A percentile compares a stretch with the other conserved stretches of the same genome.
These are phyloP conservation scores for Suillus ampliporus DNA, from an alignment of 768 basidiomycete genomes.

Conservation along the genomic window DNA sequence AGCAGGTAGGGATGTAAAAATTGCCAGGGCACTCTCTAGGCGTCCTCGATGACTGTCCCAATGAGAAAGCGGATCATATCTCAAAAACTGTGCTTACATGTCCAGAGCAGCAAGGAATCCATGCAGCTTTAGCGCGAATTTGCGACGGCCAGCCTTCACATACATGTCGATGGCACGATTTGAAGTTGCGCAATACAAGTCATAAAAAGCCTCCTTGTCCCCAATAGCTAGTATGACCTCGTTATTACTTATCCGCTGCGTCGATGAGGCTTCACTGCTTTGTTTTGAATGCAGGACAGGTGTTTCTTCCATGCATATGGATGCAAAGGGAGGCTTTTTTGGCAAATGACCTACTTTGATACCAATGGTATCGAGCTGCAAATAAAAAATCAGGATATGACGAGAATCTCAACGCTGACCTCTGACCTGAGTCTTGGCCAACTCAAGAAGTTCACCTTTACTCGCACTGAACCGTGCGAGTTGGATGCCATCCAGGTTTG, in stretches of 20 bases:
- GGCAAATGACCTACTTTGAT: constrained; percentile 77
- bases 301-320: constrained; percentile 38
- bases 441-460: constrained; percentile 87
- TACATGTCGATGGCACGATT: constrained; percentile 88
- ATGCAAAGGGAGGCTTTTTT: constrained; percentile 70
- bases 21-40: constrained; percentile 63
- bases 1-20: constrained; percentile 81
- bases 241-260: constrained; percentile 54
- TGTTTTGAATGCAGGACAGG: constrained; percentile 20
- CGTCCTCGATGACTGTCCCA: constrained; percentile 67
- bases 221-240: constrained; percentile 65
- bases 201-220: constrained; percentile 69
- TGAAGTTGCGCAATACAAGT: constrained; percentile 74
- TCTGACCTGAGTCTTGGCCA: constrained; percentile 85
- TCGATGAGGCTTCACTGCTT: constrained; percentile 27
- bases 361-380: constrained; percentile 86
- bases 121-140: constrained; percentile 86
- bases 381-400: constrained; percentile 11
- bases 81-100: constrained; percentile 59
- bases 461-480: constrained; percentile 67
- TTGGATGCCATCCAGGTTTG: constrained; percentile 50
- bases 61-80: constrained; percentile 8
- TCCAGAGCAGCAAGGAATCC: constrained; percentile 89
- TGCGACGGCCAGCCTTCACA: constrained; percentile 79
- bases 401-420: not conserved